These are phyloP conservation scores for Bidens hawaiensis DNA, from an alignment of 140 eudicot species.

Conservation along the genomic window DNA sequence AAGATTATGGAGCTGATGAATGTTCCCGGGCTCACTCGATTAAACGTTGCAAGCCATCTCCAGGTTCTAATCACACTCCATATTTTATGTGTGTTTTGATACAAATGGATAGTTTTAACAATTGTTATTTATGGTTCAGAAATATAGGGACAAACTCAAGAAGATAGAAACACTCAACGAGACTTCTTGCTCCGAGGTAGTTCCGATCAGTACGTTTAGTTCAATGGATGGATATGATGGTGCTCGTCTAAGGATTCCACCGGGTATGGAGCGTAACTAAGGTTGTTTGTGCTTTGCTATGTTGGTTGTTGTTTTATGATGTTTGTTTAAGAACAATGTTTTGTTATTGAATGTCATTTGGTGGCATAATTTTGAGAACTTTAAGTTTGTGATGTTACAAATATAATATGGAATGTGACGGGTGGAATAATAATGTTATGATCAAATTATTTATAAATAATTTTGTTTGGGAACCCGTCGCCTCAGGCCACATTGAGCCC, in stretches of 20 bases:
- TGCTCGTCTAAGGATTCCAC: background rate
- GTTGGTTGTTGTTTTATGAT: conserved; percentile 6
- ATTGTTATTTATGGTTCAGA: conserved; percentile 20
- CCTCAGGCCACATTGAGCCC: too few species aligned
- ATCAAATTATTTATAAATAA: too few species aligned
- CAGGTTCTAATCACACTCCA: conserved; percentile 12
- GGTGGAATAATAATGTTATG: background rate
- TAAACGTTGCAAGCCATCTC: conserved; percentile 28
- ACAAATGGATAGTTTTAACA: background rate
- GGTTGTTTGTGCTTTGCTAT: background rate
- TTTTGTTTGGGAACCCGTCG: too few species aligned
- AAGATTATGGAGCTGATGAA: conserved; percentile 31
- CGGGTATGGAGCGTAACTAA: background rate
- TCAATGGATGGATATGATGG: background rate
- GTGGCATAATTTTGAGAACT: background rate
- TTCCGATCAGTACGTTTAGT: too few species aligned
- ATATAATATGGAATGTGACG: conserved; percentile 12
- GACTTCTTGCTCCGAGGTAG: too few species aligned
- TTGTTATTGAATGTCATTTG: background rate
- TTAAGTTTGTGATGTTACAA: background rate
- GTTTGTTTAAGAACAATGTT: background rate
- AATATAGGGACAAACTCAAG: conserved; percentile 19
- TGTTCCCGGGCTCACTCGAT: conserved; percentile 25
- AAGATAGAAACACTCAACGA: conserved; percentile 3
- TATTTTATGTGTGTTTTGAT: background rate